Base-by-base conservation (phyloP, 148 eudicot species). In the Chenopodium suecicum region DNA sequence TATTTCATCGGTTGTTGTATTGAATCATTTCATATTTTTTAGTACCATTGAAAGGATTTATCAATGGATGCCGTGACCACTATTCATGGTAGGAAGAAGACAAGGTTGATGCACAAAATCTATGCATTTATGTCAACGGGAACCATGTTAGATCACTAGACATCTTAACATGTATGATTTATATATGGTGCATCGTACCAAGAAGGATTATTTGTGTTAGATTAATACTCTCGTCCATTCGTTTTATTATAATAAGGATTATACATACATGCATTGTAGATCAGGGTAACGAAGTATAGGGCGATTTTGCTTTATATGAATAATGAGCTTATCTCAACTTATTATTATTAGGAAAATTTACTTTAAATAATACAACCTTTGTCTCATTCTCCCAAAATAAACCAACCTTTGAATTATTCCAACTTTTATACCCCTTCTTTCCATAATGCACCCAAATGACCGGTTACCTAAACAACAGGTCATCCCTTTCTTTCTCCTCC, bases 81-180 rank as follows among this genome's bases (percentile, higher is more conserved):
- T 70, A 70, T 52, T 20, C 50, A 17, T 69, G 63, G 62, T 78
- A 17, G 80, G 73, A 78, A 65, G 48, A 50, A 22, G 46, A 69
- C 75, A 79, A 52, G 75, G 9, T 23, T 34, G 47, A 69, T 79
- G 77, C 70, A 46, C 73, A n/a, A 74, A 81, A 81, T 81, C 73
- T 54, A 48, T 31, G 83, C 62, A 74, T 74, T 74, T 11, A 81
- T 81, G 79, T 66, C 83, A 81, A 81, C 47, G 74, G 62, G 68
- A 66, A 66, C 27, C 63, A 66, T 25, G 50, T 50, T 37, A 70
- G 17, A 72, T 72, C 50, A 72, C 10, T 70, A 70, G 25, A 37
- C 75, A 44, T 72, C 50, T 9, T 44, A 9, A 46, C 31, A 44
- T 72, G 7, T 72, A 46, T 72, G 22, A 23, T 34, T 62, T 27